Base-by-base conservation (phyloP, 2,329 filamentous ascomycete genomes). In the Xylariaceae sp. region DNA sequence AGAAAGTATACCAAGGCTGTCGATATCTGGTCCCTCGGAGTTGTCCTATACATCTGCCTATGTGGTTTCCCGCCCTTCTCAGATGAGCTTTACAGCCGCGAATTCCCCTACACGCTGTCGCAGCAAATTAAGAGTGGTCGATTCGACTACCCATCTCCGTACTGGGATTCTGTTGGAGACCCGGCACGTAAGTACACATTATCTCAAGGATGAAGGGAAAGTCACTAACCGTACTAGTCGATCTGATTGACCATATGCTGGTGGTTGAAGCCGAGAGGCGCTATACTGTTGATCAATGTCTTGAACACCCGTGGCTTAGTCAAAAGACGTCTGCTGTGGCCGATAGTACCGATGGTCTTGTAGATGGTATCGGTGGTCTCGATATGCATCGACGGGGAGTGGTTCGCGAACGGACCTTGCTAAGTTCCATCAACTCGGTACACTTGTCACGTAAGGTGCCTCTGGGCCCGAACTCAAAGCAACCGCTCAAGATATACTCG, bases 21-120 rank as follows among this genome's bases (percentile, higher is more conserved):
- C 8, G 95, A 99, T 72, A 82, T 98, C 37, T 98, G 95, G 95
- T 96, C 93, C 1, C 82, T 98, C 1, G 95, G 95, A n/a, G 95
- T 99, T 3, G 94, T 99, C 3, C 82, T 99, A 21, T 99, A 98
- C 76, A 98, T 98, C 67, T 97, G 92, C 71, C 83, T 98, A 4
- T 98, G 95, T 71, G 95, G 95, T 31, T 98, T 98, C 70, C 95
- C 94, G 4, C 95, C 95, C 0, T 99, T 99, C 76, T 96, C 92
- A 0, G 95, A 99, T 68, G 95, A 99, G 75, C 85, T 98, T 0
- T 91, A 88, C 75, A 87, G 87, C 1, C 76, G 76, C 31, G 88
- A 96, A 40, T 95, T 93, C 64, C 95, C 95, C 2, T 97, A 91
- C 71, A 91, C 84, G 0, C 80, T 98, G 40, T 90, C 89, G 1